Evolutionary conservation across 129 eudicot species (phyloP), one percentile per base, ranked within the genome.

Genomic region (Artemisia annua): DNA sequence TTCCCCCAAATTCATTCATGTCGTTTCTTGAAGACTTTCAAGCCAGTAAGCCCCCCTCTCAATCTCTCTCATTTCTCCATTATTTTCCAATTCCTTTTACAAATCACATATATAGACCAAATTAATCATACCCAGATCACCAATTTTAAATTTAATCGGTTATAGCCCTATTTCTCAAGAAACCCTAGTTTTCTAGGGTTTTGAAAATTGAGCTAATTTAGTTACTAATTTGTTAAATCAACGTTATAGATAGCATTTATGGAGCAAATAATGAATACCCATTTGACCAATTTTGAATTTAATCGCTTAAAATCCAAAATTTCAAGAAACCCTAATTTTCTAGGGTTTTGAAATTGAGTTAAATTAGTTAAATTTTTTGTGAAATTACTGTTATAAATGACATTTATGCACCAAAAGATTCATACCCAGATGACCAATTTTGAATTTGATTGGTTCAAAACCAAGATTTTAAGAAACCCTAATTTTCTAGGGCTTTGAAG

Each of bases 1-100:
- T 76, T 73, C 71, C 66, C 68, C 69, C 39, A 64, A 48, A 0
- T 43, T 46, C 10, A 39, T 12, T 68, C 66, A 87, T 88, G 95
- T 90, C 97, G 67, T 83, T 87, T 73, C 77, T 86, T 71, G 97
- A 90, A 63, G 97, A 90, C 65, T 90, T 90, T 71, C 95, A 90
- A 83, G 85, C 97, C 7, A 87, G 97, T 90, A 81, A 87, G 87
- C 60, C 1, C 46, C 10, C 46, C 10, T 39, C 75, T 20, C 24
- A 32, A 18, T 67, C 69, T 52, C 17, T 54, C 62, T 49, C 32
- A 11, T 18, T 63, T 7, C 28, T 54, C 18, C 44, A 15, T 11
- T 7, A 28, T 6, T 19, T 35, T 15, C 6, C 17, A 57, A 39
- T 39, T 39, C 46, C 46, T 39, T 39, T 19, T 3, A 24, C 28